Conservation (phyloP, 2,329 filamentous ascomycete species). For the Alternaria tenuissima region DNA sequence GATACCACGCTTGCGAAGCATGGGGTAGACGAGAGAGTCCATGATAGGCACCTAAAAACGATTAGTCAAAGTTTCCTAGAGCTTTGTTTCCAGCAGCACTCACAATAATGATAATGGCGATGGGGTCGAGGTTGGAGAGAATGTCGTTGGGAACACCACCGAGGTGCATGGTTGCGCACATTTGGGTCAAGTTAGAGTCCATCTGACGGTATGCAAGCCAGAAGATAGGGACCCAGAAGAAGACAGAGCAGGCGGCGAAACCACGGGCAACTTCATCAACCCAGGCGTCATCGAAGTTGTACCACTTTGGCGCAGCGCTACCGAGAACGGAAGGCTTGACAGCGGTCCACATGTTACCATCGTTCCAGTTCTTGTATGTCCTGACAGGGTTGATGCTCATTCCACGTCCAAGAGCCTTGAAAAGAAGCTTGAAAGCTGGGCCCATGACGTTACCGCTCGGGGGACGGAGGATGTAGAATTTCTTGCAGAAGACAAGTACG, state of each 20-base stretch:
- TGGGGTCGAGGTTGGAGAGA: conserved; percentile 77
- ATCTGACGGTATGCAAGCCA: conserved; percentile 75
- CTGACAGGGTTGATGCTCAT: conserved; percentile 65
- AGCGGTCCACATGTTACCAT: conserved; percentile 68
- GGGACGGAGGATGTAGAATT: conserved; percentile 66
- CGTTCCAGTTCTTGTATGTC: conserved; percentile 64
- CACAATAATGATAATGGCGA: conserved; percentile 75
- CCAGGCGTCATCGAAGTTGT: conserved; percentile 82
- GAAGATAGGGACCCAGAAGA: conserved; percentile 70
- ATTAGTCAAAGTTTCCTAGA: conserved; percentile 69
- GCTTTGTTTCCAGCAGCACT: conserved; percentile 55
- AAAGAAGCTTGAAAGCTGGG: conserved; percentile 69
- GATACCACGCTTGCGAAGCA: conserved; percentile 69
- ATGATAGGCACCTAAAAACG: conserved; percentile 47
- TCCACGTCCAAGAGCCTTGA: conserved; percentile 60
- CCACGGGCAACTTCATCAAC: conserved; percentile 81
- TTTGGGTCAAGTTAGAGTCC: conserved; percentile 69
- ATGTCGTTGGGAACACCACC: conserved; percentile 80
- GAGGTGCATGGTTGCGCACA: conserved; percentile 72
- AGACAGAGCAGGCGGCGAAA: conserved; percentile 48
- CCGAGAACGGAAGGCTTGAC: conserved; percentile 71
- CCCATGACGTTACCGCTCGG: conserved; percentile 73
- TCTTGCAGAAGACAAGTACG: conserved; percentile 67
- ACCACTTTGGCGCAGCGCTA: conserved; percentile 69
- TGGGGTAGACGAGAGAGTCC: conserved; percentile 72